Evolutionary conservation across 208 protist genomes (phyloP), one percentile per base, ranked within the genome.

Genomic region (Acanthamoeba royreba): DNA sequence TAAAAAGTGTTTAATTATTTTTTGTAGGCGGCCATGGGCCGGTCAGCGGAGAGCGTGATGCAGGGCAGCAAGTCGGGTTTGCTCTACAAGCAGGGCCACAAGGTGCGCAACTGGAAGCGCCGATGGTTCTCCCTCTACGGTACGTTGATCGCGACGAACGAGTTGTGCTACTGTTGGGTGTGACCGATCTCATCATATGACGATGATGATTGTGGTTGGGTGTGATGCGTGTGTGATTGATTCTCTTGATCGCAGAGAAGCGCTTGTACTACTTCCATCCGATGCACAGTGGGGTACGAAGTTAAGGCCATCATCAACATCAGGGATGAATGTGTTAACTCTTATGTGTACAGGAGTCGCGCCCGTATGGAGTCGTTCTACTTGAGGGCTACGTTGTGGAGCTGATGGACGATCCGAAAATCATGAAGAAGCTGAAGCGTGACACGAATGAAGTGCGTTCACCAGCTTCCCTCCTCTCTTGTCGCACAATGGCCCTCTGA

Each of bases 71-170:
- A 69, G 83, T 47, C 33, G 19, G 92, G 92, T 8, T 88, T 55
- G 22, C 53, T 94, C 53, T 45, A 53, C 33, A 94, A 94, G 58
- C 93, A 94, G 28, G 93, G 93, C 35, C 52, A 89, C 72, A 69
- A 79, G 25, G 83, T 94, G 15, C 92, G 92, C 40, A 90, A 86
- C 53, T 95, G 93, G 93, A 95, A 95, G 69, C 31, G 77, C 31
- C 93, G 93, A n/a, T 95, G 93, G 93, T 94, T 94, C 69, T 81
- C 83, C 28, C 92, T 94, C 52, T 49, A 35, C 40, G 74, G 74
- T 49, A 55, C 74, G 72, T 77, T 8, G 9, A 77, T 77, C 66
- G 31, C 11, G 17, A 9, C 22, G 49, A 9, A 25, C 49, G 49
- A 55, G 49, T 17, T 5, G 25, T 28, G 25, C 11, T 66, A 35